A percentile compares a stretch with the other conserved stretches of the same genome.
phyloP scores from a whole-genome alignment of 345 rosid genomes.

The Schrenkiella parvula region DNA sequence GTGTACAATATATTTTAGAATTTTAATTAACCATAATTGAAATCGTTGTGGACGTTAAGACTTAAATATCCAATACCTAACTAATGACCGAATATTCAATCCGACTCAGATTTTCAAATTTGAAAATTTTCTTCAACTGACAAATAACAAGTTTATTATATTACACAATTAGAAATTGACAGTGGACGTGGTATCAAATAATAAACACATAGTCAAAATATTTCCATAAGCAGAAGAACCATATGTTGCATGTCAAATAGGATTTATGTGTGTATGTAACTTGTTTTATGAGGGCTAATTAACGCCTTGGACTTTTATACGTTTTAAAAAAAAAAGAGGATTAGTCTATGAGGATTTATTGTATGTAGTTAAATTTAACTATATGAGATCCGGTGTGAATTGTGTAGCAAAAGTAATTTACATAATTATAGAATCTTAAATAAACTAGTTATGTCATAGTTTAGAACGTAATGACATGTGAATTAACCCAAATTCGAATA shows the following conservation, averaged over 20 bases:
- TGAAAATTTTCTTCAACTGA: neutral
- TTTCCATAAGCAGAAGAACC: slow-evolving; percentile 15
- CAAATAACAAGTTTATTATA: neutral
- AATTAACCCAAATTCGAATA: neutral
- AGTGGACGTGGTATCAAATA: slow-evolving; percentile 7
- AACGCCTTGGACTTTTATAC: slow-evolving; percentile 13
- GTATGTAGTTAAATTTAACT: neutral
- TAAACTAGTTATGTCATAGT: neutral
- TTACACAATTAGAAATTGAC: neutral
- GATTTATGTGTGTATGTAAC: slow-evolving; percentile 3
- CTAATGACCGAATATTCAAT: slow-evolving; percentile 16
- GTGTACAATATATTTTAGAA: neutral
- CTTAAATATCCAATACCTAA: slow-evolving; percentile 26
- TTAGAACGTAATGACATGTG: neutral
- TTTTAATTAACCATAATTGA: neutral
- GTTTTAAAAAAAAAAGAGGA: no score
- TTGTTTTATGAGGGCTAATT: neutral
- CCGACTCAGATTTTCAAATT: slow-evolving; percentile 4
- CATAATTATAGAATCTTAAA: neutral
- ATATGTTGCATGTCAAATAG: neutral
- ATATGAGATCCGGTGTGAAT: neutral
- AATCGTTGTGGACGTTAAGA: slow-evolving; percentile 22
- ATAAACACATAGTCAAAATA: slow-evolving; percentile 14
- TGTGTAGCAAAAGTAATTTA: neutral
- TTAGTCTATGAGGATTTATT: no score